phyloP scores from a whole-genome alignment of 352 stramenopile species.

The Globisporangium middletonii region DNA sequence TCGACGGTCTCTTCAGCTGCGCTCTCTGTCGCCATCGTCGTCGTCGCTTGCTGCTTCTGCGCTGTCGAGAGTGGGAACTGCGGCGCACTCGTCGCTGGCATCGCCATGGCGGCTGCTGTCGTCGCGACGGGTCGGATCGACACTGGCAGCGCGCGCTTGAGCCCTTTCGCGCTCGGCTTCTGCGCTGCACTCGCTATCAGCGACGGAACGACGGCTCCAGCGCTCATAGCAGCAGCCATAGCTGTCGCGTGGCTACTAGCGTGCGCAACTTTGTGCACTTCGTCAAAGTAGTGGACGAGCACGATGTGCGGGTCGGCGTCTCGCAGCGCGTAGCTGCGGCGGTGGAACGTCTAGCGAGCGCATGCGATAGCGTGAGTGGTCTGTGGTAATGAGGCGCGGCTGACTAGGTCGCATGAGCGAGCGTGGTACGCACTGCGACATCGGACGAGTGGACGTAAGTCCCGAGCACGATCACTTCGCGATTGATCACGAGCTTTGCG shows the following conservation, averaged over 20 bases:
- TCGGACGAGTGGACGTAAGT: conserved; percentile 83
- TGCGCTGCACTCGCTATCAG: neutral
- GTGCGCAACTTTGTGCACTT: conserved; percentile 40
- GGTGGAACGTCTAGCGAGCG: conserved; percentile 61
- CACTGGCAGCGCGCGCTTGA: conserved; percentile 29
- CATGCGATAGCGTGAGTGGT: neutral
- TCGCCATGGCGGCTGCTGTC: neutral
- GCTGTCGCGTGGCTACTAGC: neutral
- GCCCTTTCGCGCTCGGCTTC: conserved; percentile 15
- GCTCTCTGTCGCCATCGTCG: neutral
- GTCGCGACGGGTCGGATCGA: neutral
- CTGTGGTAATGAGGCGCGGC: neutral
- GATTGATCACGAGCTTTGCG: conserved; percentile 82
- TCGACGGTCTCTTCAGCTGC: conserved; percentile 33
- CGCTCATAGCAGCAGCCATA: neutral
- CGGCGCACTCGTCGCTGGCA: neutral
- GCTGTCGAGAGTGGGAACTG: conserved; percentile 8
- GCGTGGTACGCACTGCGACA: conserved; percentile 31
- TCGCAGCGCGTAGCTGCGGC: conserved; percentile 74
- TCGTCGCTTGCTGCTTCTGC: neutral
- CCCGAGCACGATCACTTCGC: conserved; percentile 71
- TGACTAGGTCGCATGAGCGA: neutral
- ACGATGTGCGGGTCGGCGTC: conserved; percentile 61
- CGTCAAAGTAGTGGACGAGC: conserved; percentile 87
- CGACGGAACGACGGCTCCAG: neutral